Percentiles rank a stretch among this genome's conserved stretches.
Evolutionary conservation across 139 green algal genomes (phyloP).

Genomic region (Gonium pectorale): DNA sequence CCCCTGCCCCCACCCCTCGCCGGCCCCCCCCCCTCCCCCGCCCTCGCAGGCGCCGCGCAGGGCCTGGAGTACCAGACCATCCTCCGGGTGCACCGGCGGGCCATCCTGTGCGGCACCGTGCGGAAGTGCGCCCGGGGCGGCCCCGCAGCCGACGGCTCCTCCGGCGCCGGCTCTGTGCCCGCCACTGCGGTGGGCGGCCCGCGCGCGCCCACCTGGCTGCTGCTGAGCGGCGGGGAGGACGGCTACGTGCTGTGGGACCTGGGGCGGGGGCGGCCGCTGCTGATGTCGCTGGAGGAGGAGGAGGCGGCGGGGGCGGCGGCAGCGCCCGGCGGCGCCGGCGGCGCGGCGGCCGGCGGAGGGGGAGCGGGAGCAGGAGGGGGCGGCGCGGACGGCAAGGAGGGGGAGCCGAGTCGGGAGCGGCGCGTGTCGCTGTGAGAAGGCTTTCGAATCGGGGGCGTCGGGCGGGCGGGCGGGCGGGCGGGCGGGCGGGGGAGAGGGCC

Average conservation of each 20-base stretch:
- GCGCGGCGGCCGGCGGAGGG: neutral
- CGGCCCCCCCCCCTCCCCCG: neutral
- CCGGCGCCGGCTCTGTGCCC: neutral
- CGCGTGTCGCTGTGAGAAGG: too few species aligned
- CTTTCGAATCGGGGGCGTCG: too few species aligned
- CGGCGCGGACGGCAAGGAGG: too few species aligned
- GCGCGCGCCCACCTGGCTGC: conserved; percentile 6
- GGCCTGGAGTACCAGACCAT: conserved; percentile 39
- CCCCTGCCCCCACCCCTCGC: too few species aligned
- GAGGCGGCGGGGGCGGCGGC: neutral
- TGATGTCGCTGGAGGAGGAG: conserved; percentile 19
- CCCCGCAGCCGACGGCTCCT: neutral
- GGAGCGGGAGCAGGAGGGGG: neutral
- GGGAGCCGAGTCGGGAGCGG: too few species aligned
- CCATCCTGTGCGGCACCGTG: conserved; percentile 18
- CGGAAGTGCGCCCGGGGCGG: conserved; percentile 1
- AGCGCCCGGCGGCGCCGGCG: neutral
- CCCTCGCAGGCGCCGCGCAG: neutral
- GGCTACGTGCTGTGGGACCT: conserved; percentile 37
- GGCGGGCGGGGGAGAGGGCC: too few species aligned
- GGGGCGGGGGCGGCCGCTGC: conserved; percentile 3
- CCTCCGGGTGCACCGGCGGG: conserved; percentile 8
- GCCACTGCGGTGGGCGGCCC: neutral
- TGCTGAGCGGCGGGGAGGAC: conserved; percentile 35
- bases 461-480: too few species aligned